A percentile compares a stretch with the other conserved stretches of the same genome.
These are phyloP conservation scores for Trichoderma atroviride DNA, from an alignment of 2,329 filamentous ascomycete genomes.

Conservation along the genomic window DNA sequence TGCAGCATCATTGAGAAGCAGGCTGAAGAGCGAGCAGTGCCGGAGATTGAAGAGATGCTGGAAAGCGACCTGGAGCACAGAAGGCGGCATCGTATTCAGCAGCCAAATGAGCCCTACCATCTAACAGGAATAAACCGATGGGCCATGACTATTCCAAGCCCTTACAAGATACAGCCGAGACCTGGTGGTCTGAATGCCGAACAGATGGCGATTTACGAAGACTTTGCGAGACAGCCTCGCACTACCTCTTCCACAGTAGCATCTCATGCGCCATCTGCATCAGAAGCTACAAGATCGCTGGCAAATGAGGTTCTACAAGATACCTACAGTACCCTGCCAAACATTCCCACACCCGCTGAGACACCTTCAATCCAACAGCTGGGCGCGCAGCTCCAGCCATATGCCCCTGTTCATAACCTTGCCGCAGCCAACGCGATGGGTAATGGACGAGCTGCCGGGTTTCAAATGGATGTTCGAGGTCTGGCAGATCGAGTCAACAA, in stretches of 20 bases:
- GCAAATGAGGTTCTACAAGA: slow-evolving; percentile 68
- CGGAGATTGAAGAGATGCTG: slow-evolving; percentile 94
- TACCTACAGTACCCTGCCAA: slow-evolving; percentile 60
- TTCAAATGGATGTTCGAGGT: slow-evolving; percentile 54
- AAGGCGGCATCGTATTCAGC: slow-evolving; percentile 71
- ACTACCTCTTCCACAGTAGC: slow-evolving; percentile 58
- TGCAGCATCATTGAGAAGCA: slow-evolving; percentile 95
- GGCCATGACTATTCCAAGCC: slow-evolving; percentile 91
- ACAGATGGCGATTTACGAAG: slow-evolving; percentile 94
- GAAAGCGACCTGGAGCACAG: slow-evolving; percentile 78
- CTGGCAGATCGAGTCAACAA: slow-evolving; percentile 61
- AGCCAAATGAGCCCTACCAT: slow-evolving; percentile 82
- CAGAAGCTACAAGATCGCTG: slow-evolving; percentile 63
- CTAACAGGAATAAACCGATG: slow-evolving; percentile 82
- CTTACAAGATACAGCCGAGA: slow-evolving; percentile 80
- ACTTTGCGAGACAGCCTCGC: slow-evolving; percentile 86
- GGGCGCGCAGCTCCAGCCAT: slow-evolving; percentile 56
- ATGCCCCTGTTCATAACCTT: slow-evolving; percentile 54
- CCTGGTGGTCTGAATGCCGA: slow-evolving; percentile 77
- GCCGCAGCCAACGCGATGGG: slow-evolving; percentile 40
- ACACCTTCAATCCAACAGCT: slow-evolving; percentile 59
- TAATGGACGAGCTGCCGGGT: slow-evolving; percentile 55
- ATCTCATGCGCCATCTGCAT: slow-evolving; percentile 59
- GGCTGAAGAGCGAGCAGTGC: slow-evolving; percentile 87
- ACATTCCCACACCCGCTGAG: slow-evolving; percentile 61